A percentile compares a stretch with the other conserved stretches of the same genome.
phyloP scores from a whole-genome alignment of 2,329 filamentous ascomycete species.

The Colletotrichum sp. region DNA sequence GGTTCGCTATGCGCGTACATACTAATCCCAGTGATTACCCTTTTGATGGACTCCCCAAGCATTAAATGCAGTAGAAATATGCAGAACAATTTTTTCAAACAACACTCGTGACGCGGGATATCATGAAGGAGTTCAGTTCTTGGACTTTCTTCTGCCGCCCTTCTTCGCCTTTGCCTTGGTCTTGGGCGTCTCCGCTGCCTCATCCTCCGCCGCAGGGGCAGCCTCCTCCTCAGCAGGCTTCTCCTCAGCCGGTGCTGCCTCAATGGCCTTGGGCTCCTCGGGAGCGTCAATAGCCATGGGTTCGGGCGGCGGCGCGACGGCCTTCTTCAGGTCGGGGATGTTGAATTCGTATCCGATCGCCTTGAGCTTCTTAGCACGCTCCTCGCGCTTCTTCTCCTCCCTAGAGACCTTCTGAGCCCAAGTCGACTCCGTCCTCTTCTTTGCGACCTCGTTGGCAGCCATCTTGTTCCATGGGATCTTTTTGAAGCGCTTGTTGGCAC shows the following conservation, averaged over 20 bases:
- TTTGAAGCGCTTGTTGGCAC: slow-evolving; percentile 90
- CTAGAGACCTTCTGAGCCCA: slow-evolving; percentile 79
- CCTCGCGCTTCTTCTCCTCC: slow-evolving; percentile 73
- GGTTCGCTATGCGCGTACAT: slow-evolving; percentile 71
- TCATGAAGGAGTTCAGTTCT: slow-evolving; percentile 34
- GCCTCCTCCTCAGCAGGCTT: slow-evolving; percentile 35
- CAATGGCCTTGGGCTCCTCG: slow-evolving; percentile 36
- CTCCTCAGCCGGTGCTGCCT: slow-evolving; percentile 38
- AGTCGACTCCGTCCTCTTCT: slow-evolving; percentile 73
- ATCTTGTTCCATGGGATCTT: slow-evolving; percentile 77
- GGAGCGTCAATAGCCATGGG: slow-evolving; percentile 36
- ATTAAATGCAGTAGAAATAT: background rate
- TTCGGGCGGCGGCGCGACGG: slow-evolving; percentile 44
- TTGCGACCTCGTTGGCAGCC: slow-evolving; percentile 75
- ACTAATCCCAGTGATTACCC: background rate
- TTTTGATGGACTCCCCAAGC: background rate
- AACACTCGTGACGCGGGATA: slow-evolving; percentile 9
- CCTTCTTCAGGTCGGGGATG: slow-evolving; percentile 70
- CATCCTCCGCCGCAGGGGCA: slow-evolving; percentile 31
- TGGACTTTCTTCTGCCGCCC: slow-evolving; percentile 35
- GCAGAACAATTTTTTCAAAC: background rate
- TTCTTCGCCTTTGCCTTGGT: slow-evolving; percentile 36
- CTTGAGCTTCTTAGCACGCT: slow-evolving; percentile 77
- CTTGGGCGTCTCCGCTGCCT: slow-evolving; percentile 28
- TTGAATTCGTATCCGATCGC: slow-evolving; percentile 85